Evolutionary conservation across 139 green algal species (phyloP), one percentile per base, ranked within the genome.

Genomic region (Tetradesmus obliquus): DNA sequence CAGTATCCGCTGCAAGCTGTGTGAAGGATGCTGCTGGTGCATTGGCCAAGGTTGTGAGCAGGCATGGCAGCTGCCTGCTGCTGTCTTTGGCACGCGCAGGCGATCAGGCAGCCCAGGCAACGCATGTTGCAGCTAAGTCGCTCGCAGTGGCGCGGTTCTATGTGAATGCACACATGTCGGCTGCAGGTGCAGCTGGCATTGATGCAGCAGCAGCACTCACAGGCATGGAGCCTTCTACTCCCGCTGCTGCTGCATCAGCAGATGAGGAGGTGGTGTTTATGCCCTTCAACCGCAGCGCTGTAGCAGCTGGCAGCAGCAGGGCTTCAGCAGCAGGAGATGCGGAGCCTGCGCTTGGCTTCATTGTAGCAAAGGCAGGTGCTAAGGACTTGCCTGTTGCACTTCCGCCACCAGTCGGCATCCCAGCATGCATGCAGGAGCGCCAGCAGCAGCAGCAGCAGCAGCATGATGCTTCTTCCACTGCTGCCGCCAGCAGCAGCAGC

Each of bases 11-110:
- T 8, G 15, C 79, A 24, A 86, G 60, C 55, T 72, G 72, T 19
- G 90, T 92, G 6, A 92, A 92, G 55, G 83, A 90, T 62, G 90
- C 90, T 57, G 90, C 90, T 7, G 90, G 90, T 57, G 90, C 84
- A 17, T 5, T 90, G 24, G 83, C 90, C 57, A 92, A 92, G 90
- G 90, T 92, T 22, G 66, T 90, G 24, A 89, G 45, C 60, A 32
- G 84, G 1, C 90, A 86, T 7, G 90, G 90, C 84, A 86, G 57
- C 55, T 90, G 83, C 84, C 57, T 92, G 55, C 83, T 92, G 80
- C 82, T 92, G 71, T 74, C 90, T 4, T 9, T 90, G 10, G 2
- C n/a, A 4, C 79, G 57, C n/a, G 17, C 82, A 8, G 83, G 57
- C 0, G 90, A 82, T 62, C 6, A 58, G 1, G 62, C 66, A 17